phyloP scores from a whole-genome alignment of 2,329 filamentous ascomycete species.

The Penicillium glabrum region DNA sequence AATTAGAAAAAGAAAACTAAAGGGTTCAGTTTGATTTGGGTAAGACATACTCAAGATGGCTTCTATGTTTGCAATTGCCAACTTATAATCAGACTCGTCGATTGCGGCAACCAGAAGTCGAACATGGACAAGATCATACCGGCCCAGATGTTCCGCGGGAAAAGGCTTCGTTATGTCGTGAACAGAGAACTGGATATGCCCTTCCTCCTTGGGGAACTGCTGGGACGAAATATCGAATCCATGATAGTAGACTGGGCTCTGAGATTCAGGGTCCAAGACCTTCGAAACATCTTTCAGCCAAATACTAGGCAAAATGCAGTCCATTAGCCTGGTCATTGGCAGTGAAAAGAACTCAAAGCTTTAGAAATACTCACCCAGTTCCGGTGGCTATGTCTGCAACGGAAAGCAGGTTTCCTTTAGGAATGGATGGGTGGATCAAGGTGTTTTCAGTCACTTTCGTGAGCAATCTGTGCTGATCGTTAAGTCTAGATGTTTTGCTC shows the following conservation, averaged over 20 bases:
- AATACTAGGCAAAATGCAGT: not conserved
- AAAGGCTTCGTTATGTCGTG: slow-evolving; percentile 25
- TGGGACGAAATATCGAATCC: not conserved
- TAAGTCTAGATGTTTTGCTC: not conserved
- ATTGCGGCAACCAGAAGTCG: slow-evolving; percentile 24
- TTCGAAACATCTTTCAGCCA: not conserved
- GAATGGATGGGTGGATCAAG: not conserved
- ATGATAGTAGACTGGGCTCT: not conserved
- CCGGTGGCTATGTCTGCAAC: not conserved
- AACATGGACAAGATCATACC: slow-evolving; percentile 29
- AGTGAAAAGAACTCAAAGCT: no score
- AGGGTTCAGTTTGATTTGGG: not conserved
- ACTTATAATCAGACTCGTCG: slow-evolving; percentile 8
- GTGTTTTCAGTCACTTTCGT: not conserved
- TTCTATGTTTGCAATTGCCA: not conserved
- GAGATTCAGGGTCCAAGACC: not conserved
- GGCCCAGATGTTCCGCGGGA: slow-evolving; percentile 20
- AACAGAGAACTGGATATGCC: not conserved
- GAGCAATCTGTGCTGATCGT: not conserved
- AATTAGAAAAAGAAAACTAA: not conserved
- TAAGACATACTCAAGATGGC: not conserved
- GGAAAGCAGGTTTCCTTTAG: not conserved
- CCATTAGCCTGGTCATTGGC: not conserved
- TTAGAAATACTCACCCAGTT: not conserved
- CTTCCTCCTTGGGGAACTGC: not conserved